Conservation (phyloP, 2,329 filamentous ascomycete species). For the Diaporthe citrichinensis region DNA sequence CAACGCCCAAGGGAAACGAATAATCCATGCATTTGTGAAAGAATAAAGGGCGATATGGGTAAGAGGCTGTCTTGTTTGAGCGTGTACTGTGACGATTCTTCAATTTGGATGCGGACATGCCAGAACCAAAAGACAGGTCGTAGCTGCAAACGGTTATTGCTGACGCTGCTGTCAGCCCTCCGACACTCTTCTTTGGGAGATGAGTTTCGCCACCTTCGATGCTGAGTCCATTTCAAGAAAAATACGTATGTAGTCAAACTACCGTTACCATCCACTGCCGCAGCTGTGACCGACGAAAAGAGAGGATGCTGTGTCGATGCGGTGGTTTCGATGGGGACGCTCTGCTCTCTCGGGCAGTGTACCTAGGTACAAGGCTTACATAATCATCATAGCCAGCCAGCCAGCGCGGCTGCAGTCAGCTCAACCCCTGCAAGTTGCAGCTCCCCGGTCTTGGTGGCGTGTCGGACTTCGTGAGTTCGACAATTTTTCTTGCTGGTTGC, state of each 20-base stretch:
- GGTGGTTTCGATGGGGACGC: not conserved
- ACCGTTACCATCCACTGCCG: not conserved
- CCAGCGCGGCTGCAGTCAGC: not conserved
- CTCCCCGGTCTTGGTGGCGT: constrained; percentile 32
- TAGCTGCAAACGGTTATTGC: constrained; percentile 12
- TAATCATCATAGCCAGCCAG: not conserved
- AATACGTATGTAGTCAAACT: not conserved
- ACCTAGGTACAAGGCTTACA: not conserved
- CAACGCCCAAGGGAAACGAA: not conserved
- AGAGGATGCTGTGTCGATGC: not conserved
- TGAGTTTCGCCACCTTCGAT: not conserved
- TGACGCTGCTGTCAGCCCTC: not conserved
- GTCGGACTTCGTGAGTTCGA: constrained; percentile 33
- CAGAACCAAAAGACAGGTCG: not conserved
- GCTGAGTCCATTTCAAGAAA: not conserved
- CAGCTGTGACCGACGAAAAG: not conserved
- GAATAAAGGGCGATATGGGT: not conserved
- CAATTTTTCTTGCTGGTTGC: constrained; percentile 36
- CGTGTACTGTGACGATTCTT: not conserved
- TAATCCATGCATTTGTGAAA: not conserved
- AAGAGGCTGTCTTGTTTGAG: not conserved
- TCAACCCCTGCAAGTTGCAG: constrained; percentile 28
- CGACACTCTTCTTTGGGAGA: not conserved
- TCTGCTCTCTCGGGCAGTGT: not conserved
- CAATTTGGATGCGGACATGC: not conserved